Evolutionary conservation across 306 rosid genomes (phyloP).

Genomic region (Prunus mume): DNA sequence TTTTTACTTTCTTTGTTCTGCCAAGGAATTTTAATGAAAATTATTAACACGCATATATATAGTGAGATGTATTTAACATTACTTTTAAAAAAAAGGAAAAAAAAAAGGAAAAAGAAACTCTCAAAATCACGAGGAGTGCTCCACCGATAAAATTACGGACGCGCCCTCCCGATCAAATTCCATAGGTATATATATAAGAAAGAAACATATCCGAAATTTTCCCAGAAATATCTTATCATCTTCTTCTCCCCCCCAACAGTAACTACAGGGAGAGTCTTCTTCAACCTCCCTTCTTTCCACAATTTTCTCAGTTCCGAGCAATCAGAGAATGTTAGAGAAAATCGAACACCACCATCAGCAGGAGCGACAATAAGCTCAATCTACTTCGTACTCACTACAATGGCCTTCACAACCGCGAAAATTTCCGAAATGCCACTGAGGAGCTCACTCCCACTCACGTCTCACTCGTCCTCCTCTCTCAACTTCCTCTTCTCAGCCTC

Average conservation of each 20-base stretch:
- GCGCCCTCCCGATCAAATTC: not conserved
- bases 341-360: not conserved
- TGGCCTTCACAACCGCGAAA: conserved; percentile 50
- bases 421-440: conserved; percentile 52
- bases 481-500: conserved; percentile 40
- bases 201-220: conserved; percentile 1
- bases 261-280: not conserved
- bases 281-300: conserved; percentile 6
- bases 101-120: not conserved
- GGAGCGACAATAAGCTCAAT: not conserved
- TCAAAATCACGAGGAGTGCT: not conserved
- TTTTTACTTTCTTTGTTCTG: not conserved
- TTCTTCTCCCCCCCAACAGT: not conserved
- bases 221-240: conserved; percentile 37
- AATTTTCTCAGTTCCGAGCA: conserved; percentile 16
- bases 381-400: conserved; percentile 4
- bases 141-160: not conserved
- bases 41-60: too few species aligned
- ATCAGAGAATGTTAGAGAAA: conserved; percentile 21
- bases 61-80: too few species aligned
- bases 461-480: conserved; percentile 35
- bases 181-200: not conserved
- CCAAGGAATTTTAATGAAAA: too few species aligned
- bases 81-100: fast-evolving
- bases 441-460: conserved; percentile 44